Evolutionary conservation across 2,329 filamentous ascomycete species (phyloP), one percentile per base, ranked within the genome.

Genomic region (Aspergillus neoniger): DNA sequence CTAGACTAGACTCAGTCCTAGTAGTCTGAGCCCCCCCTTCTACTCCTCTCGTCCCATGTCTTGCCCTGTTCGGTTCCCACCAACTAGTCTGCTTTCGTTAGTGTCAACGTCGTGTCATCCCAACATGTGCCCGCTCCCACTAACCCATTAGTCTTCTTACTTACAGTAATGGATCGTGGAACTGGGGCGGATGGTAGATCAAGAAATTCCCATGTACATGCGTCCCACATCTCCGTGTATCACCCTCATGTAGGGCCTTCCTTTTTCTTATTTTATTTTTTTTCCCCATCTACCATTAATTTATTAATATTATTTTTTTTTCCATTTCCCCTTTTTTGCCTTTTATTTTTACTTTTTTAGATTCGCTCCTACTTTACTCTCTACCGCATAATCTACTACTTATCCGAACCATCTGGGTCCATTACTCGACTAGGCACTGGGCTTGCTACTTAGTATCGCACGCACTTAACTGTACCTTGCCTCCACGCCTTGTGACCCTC

Each of bases 61-160:
- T 58, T 57, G 56, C 62, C 61, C 53, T 56, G 47, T 58, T 58
- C 49, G 39, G 19, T 53, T 55, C 54, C 61, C 59, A 59, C 17
- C 55, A 28, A 50, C 66, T 69, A 70, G 63, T 63, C 70, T 68
- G 63, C 51, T 67, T 72, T 72, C 65, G 65, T 69, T 71, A 69
- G 70, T 73, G 71, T 74, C 72, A 75, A 75, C 70, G 72, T 74
- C 71, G 73, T 75, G 74, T 73, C 72, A 74, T 73, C 67, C 67
- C 68, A 71, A 67, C 69, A 73, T 73, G 70, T 70, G 56, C 51
- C 47, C 58, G 25, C 48, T 51, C 23, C 48, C 39, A 32, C 52
- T 57, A 38, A 23, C 12, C 10, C 52, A 39, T 36, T 59, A 58
- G 47, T 25, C 23, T 30, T 49, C 47, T 49, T 25, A 49, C 47